Base-by-base conservation (phyloP, 495 filamentous ascomycete genomes). In the Hypoxylon cercidicola region DNA sequence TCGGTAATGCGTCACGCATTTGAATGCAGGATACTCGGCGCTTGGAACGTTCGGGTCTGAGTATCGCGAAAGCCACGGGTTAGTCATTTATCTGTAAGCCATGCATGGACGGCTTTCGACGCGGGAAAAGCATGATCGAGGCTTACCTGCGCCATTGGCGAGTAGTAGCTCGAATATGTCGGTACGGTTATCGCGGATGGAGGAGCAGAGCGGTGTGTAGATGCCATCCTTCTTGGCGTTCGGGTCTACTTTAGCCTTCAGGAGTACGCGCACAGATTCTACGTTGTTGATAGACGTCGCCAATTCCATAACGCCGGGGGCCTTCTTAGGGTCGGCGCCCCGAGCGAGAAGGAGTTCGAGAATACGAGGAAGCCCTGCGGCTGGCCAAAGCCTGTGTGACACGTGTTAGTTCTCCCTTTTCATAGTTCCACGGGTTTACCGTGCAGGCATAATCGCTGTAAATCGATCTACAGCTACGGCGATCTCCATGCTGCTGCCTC, bases 141-240 rank as follows among this genome's bases (percentile, higher is more conserved):
- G 35, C 59, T 68, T 41, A 60, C 65, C 60, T 10, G 83, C 84
- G 11, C 81, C 80, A 35, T 77, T 74, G 11, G 69, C 61, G 13
- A 86, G 75, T 0, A 87, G 75, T 7, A 84, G 72, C 20, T 77
- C 59, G 10, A 87, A 73, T 46, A 87, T 81, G 62, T 83, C 79
- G 13, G 73, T 50, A 28, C 79, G 74, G 53, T 85, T 78, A 53
- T 85, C 81, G 25, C 84, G 80, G 64, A 86, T 85, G 12, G 83
- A 75, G 1, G 84, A 83, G 72, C 81, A 85, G 0, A 87, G 72
- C 0, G 84, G 84, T 3, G 84, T 85, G 68, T 84, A 85, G 48
- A 81, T 78, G 28, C 82, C 83, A 55, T 85, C 81, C 60, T 85
- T 87, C 67, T 82, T 82, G 28, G 74, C 68, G 60, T 86, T 83